These are phyloP conservation scores for Phytophthora parvispora DNA, from an alignment of 352 stramenopile genomes.

Conservation along the genomic window DNA sequence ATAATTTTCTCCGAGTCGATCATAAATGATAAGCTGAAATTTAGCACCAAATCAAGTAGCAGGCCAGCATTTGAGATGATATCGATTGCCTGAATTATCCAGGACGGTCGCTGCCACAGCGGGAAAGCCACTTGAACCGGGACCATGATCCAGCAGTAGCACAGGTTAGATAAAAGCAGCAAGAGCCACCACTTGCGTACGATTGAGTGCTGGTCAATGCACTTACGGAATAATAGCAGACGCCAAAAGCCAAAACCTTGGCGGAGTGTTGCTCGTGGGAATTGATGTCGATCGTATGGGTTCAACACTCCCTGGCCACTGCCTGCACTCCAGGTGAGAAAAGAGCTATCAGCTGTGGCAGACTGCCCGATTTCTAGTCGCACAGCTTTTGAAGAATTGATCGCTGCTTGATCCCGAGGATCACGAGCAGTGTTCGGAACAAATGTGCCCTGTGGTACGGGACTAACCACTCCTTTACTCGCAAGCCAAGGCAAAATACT, in stretches of 20 bases:
- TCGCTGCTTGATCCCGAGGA: background rate
- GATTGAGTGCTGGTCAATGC: constrained; percentile 62
- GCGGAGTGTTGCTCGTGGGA: background rate
- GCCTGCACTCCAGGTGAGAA: background rate
- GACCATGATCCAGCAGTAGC: constrained; percentile 66
- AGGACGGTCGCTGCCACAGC: constrained; percentile 37
- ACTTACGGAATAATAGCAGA: constrained; percentile 10
- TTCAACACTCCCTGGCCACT: background rate
- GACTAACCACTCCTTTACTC: constrained; percentile 9
- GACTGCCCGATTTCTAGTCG: background rate
- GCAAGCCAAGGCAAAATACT: background rate
- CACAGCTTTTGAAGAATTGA: background rate
- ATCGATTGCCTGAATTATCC: constrained; percentile 43
- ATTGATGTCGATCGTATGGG: constrained; percentile 5
- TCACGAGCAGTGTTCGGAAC: background rate
- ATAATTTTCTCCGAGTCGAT: constrained; percentile 66
- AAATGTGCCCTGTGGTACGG: background rate
- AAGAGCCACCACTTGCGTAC: constrained; percentile 60
- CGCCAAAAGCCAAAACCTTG: background rate
- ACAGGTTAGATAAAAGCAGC: constrained; percentile 33
- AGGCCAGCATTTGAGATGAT: constrained; percentile 46
- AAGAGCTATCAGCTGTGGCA: background rate
- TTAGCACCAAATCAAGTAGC: constrained; percentile 58
- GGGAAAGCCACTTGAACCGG: constrained; percentile 65
- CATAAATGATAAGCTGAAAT: constrained; percentile 67